Conservation (phyloP, 1,284 basidiomycete genomes). For the Leccinum discolor region DNA sequence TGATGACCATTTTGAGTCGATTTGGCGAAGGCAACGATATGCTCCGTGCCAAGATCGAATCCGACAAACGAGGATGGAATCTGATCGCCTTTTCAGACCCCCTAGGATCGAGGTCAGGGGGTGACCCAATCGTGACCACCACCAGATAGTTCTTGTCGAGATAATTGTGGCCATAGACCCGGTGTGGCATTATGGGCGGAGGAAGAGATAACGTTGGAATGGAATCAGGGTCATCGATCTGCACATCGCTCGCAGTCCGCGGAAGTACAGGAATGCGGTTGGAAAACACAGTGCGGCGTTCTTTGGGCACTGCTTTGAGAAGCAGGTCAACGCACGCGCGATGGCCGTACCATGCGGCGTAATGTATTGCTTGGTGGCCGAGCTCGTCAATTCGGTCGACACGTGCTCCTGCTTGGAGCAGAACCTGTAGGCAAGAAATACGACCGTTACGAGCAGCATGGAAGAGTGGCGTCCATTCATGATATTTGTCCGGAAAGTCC, state of each 20-base stretch:
- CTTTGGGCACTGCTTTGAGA: conserved; percentile 47
- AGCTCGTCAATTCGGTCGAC: conserved; percentile 84
- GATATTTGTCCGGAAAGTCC: conserved; percentile 94
- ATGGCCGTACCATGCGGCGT: conserved; percentile 98
- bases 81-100: conserved; percentile 47
- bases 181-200: conserved; percentile 97
- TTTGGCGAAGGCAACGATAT: conserved; percentile 68
- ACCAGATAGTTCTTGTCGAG: conserved; percentile 89
- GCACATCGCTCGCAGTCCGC: conserved; percentile 25
- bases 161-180: conserved; percentile 90
- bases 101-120: conserved; percentile 39
- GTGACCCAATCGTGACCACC: conserved; percentile 84
- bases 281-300: conserved; percentile 12
- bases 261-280: conserved; percentile 12
- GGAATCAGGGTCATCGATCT: conserved; percentile 67
- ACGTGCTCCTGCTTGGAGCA: conserved; percentile 81
- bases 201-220: conserved; percentile 95
- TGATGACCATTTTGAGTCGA: conserved; percentile 94
- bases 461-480: conserved; percentile 98
- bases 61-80: conserved; percentile 70
- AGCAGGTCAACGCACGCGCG: conserved; percentile 77
- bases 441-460: conserved; percentile 94
- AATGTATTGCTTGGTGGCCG: conserved; percentile 86
- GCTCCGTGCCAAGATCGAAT: conserved; percentile 47
- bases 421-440: conserved; percentile 71